Conservation (phyloP, 1,284 basidiomycete genomes). For the Puccinia polysora region DNA sequence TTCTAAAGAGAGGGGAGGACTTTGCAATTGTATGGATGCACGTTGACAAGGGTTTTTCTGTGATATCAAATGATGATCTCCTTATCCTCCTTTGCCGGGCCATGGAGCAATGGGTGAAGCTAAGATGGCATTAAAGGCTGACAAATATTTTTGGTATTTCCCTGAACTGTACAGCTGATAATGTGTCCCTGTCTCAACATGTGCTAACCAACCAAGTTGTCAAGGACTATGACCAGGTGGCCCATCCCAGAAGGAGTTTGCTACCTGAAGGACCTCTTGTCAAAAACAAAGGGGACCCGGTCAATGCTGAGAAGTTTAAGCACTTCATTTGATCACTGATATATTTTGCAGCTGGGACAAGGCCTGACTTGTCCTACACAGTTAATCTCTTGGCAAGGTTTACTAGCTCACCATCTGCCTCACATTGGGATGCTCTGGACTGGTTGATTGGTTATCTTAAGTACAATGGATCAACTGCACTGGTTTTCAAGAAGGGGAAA, state of each 20-base stretch:
- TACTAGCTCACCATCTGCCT: not conserved
- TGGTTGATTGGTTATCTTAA: not conserved
- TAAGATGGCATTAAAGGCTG: not conserved
- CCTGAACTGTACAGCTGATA: not conserved
- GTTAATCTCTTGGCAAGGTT: conserved; percentile 6
- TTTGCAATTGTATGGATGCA: not conserved
- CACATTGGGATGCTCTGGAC: conserved; percentile 2
- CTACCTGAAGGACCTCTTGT: not conserved
- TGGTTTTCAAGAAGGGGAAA: not conserved
- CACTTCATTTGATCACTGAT: not conserved
- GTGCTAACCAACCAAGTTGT: not conserved
- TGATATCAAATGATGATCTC: not conserved
- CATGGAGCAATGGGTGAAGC: not conserved
- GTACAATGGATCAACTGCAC: too few relatives aligned
- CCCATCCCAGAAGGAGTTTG: not conserved
- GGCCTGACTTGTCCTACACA: not conserved
- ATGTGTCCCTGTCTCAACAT: not conserved
- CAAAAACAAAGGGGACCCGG: not conserved
- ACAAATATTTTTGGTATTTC: not conserved
- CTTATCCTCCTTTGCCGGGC: not conserved
- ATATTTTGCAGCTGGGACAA: not conserved
- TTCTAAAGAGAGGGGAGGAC: not conserved
- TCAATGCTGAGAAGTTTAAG: not conserved
- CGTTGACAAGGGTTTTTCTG: not conserved
- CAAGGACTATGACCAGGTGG: not conserved